Base-by-base conservation (phyloP, 169 alveolate species). In the Theileria luwenshuni region DNA sequence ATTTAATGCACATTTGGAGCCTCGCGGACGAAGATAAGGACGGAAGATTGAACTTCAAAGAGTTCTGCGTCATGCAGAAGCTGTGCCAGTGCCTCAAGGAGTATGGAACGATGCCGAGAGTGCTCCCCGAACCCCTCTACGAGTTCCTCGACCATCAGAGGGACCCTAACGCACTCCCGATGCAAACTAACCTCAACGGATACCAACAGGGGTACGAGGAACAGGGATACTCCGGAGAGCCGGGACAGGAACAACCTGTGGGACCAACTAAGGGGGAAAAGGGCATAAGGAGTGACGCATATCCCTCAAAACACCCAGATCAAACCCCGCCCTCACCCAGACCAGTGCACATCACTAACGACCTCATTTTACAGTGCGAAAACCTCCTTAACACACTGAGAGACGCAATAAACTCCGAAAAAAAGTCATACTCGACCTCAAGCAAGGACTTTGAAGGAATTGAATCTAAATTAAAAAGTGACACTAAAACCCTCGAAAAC, bases 61-160 rank as follows among this genome's bases (percentile, higher is more conserved):
- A 81, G 54, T 81, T 81, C 42, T 52, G 71, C 65, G 71, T 74
- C 27, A 81, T 81, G 89, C 81, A 81, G 70, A 69, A 73, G 59
- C 72, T 81, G 17, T 27, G 76, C 74, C 54, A 60, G 48, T 63
- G 60, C 19, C 32, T 47, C 41, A 56, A 56, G 32, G 19, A 27
- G 47, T 56, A 28, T 19, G 65, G 21, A n/a, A 3, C 65, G 25
- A 13, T 56, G 35, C 65, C 65, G 0, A 15, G 30, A 38, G 32
- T 56, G 45, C 65, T 56, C 30, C 65, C 65, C 21, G 32, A 56
- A 13, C 65, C 65, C 8, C 65, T 56, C 19, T 21, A 27, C 38
- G 38, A 56, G 65, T 56, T 56, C 32, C 38, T 56, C 45, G 45
- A 38, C 45, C n/a, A n/a, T n/a, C n/a, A n/a, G n/a, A n/a, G n/a